A percentile compares a stretch with the other conserved stretches of the same genome.
phyloP scores from a whole-genome alignment of 129 eudicot genomes.

The Scalesia atractyloides region DNA sequence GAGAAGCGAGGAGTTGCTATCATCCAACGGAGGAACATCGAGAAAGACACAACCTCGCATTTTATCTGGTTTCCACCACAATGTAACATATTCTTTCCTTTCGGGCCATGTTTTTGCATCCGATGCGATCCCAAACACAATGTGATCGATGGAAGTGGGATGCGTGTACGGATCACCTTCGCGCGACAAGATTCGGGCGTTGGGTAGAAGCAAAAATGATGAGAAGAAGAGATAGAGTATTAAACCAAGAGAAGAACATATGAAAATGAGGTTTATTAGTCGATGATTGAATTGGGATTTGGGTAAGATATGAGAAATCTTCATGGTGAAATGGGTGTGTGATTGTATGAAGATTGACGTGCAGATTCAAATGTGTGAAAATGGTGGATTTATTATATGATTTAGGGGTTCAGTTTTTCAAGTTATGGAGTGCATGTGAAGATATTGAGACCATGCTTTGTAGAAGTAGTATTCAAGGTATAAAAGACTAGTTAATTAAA shows the following conservation, averaged over 20 bases:
- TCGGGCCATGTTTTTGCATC: slow-evolving; percentile 52
- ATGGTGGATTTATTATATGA: slow-evolving; percentile 16
- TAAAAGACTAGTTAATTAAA: neutral
- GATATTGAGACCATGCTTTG: slow-evolving; percentile 22
- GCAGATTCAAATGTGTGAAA: slow-evolving; percentile 16
- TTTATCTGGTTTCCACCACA: slow-evolving; percentile 72
- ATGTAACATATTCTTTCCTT: slow-evolving; percentile 53
- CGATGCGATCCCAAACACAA: slow-evolving; percentile 77
- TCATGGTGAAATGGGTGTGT: slow-evolving; percentile 28
- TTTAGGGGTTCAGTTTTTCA: neutral
- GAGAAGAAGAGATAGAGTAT: slow-evolving; percentile 35
- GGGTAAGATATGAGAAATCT: slow-evolving; percentile 11
- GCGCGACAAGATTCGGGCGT: slow-evolving; percentile 14
- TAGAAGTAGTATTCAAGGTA: slow-evolving; percentile 36
- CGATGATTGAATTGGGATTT: slow-evolving; percentile 32
- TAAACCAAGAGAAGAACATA: slow-evolving; percentile 36
- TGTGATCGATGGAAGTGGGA: slow-evolving; percentile 56
- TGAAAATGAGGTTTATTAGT: slow-evolving; percentile 33
- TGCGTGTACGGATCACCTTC: slow-evolving; percentile 23
- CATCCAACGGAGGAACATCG: slow-evolving; percentile 34
- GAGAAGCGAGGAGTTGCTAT: slow-evolving; percentile 17
- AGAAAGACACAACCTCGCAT: slow-evolving; percentile 79
- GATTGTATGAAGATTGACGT: neutral
- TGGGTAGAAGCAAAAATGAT: slow-evolving; percentile 39
- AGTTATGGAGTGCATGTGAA: slow-evolving; percentile 21